phyloP scores from a whole-genome alignment of 345 rosid genomes.

The Durio zibethinus region DNA sequence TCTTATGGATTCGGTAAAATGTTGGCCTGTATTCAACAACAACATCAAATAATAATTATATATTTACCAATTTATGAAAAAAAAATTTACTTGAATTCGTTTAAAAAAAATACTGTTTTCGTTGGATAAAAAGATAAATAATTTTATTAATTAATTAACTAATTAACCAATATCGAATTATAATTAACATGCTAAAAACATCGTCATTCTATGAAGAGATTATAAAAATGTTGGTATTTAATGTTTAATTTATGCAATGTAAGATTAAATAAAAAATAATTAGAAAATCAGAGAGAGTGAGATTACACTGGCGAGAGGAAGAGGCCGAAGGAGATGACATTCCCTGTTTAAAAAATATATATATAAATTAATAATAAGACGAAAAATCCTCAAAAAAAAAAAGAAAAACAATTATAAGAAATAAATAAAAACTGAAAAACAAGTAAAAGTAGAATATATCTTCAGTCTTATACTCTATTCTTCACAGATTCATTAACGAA shows the following conservation, averaged over 20 bases:
- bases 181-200: too few species aligned
- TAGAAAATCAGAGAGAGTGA: neutral
- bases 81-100: neutral
- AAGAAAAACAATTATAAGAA: neutral
- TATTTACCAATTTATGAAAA: neutral
- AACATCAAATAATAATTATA: too few species aligned
- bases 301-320: constrained; percentile 18
- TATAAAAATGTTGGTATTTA: too few species aligned
- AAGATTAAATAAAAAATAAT: too few species aligned
- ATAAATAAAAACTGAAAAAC: too few species aligned
- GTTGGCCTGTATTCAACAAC: neutral
- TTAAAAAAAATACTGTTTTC: too few species aligned
- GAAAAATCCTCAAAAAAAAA: neutral
- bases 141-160: too few species aligned
- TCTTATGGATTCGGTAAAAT: constrained; percentile 1
- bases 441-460: too few species aligned
- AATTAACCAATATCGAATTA: too few species aligned
- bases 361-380: neutral
- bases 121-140: too few species aligned
- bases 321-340: constrained; percentile 18
- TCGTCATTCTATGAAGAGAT: too few species aligned
- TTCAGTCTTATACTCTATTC: neutral
- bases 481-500: neutral
- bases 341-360: neutral
- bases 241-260: too few species aligned